phyloP scores from a whole-genome alignment of 768 basidiomycete species.

The Cytidiella melzeri region DNA sequence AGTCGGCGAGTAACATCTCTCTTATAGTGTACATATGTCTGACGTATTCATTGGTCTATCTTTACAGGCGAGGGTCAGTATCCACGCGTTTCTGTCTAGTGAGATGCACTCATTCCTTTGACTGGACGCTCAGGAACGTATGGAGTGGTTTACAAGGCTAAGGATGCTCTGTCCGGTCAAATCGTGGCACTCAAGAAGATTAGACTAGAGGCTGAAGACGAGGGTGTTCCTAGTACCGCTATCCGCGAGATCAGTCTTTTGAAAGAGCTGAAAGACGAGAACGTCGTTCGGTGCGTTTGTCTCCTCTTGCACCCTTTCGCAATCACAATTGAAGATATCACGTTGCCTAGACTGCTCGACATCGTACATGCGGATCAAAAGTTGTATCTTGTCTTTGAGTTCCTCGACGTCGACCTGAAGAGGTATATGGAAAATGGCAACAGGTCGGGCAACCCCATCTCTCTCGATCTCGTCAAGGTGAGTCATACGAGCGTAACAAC shows the following conservation, averaged over 20 bases:
- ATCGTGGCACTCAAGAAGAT: slow-evolving; percentile 99
- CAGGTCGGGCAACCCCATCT: slow-evolving; percentile 64
- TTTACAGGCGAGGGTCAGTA: slow-evolving; percentile 45
- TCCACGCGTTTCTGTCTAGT: neutral
- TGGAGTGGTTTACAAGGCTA: slow-evolving; percentile 97
- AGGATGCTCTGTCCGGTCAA: slow-evolving; percentile 68
- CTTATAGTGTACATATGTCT: neutral
- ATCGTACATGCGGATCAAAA: slow-evolving; percentile 97
- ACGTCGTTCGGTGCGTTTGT: too few relatives aligned
- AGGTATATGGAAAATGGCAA: slow-evolving; percentile 91
- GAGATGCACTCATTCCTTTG: neutral
- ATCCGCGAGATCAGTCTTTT: slow-evolving; percentile 97
- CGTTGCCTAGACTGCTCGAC: slow-evolving; percentile 68
- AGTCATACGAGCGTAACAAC: slow-evolving; percentile 22
- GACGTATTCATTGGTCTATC: neutral
- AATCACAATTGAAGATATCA: slow-evolving; percentile 3
- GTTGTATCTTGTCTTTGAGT: slow-evolving; percentile 97
- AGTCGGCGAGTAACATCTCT: slow-evolving; percentile 71
- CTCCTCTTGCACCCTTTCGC: slow-evolving; percentile 1
- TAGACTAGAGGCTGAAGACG: slow-evolving; percentile 95
- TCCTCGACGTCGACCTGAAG: slow-evolving; percentile 94
- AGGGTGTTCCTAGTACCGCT: slow-evolving; percentile 96
- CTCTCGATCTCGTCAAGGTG: slow-evolving; percentile 76
- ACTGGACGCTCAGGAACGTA: slow-evolving; percentile 71
- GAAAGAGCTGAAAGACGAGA: slow-evolving; percentile 94